These are phyloP conservation scores for Aspergillus sp. DNA, from an alignment of 2,329 filamentous ascomycete genomes.

Conservation along the genomic window DNA sequence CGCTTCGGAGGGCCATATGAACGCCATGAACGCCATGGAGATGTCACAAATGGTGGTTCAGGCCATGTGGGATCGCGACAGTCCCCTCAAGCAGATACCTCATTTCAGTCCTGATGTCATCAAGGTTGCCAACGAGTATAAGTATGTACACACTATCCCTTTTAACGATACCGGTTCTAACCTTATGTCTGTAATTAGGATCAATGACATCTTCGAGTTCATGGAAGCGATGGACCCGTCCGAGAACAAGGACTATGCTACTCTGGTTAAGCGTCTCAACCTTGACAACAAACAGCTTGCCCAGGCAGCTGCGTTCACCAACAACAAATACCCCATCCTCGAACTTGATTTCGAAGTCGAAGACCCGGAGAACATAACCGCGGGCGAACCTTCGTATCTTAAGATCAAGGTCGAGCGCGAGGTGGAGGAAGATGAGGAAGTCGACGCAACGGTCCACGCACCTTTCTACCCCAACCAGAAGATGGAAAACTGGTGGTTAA, in stretches of 20 bases:
- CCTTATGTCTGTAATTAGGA: slow-evolving; percentile 49
- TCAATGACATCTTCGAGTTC: slow-evolving; percentile 95
- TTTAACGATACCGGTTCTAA: slow-evolving; percentile 16
- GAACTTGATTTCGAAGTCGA: slow-evolving; percentile 86
- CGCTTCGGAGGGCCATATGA: slow-evolving; percentile 91
- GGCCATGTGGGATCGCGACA: slow-evolving; percentile 98
- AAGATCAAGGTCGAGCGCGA: slow-evolving; percentile 84
- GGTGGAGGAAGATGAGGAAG: slow-evolving; percentile 69
- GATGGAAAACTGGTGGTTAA: slow-evolving; percentile 98
- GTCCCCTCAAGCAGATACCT: slow-evolving; percentile 94
- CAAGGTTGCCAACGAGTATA: slow-evolving; percentile 75
- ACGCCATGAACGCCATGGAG: slow-evolving; percentile 98
- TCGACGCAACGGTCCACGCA: slow-evolving; percentile 84
- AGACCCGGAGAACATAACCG: slow-evolving; percentile 75
- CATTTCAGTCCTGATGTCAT: slow-evolving; percentile 85
- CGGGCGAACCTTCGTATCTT: slow-evolving; percentile 78
- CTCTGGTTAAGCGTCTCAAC: slow-evolving; percentile 73
- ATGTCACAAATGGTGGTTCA: slow-evolving; percentile 99
- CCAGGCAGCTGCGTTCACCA: slow-evolving; percentile 92
- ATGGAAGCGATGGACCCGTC: slow-evolving; percentile 98
- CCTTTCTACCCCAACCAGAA: slow-evolving; percentile 92
- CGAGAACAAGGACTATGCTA: slow-evolving; percentile 79
- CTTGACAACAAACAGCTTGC: slow-evolving; percentile 79
- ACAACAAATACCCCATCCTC: slow-evolving; percentile 92
- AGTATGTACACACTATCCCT: slow-evolving; percentile 51